A percentile compares a stretch with the other conserved stretches of the same genome.
phyloP scores from a whole-genome alignment of 768 basidiomycete genomes.

The Termitomyces sp. region DNA sequence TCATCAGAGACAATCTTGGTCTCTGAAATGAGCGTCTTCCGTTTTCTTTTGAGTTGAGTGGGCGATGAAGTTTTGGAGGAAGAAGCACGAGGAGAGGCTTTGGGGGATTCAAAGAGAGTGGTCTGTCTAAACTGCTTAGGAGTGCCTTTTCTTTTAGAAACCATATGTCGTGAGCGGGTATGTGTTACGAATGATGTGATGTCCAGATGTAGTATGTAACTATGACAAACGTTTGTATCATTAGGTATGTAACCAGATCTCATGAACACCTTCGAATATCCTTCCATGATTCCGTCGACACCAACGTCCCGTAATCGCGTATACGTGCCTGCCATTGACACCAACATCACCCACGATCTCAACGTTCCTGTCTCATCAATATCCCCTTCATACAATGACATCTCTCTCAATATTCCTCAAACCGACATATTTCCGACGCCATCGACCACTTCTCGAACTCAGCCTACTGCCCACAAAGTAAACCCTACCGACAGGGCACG shows the following conservation, averaged over 20 bases:
- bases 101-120: slow-evolving; percentile 32
- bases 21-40: not conserved
- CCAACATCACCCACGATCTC: slow-evolving; percentile 2
- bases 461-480: slow-evolving; percentile 10
- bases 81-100: slow-evolving; percentile 19
- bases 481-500: slow-evolving; percentile 34
- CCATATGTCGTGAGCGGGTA: slow-evolving; percentile 6
- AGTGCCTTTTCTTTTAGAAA: slow-evolving; percentile 11
- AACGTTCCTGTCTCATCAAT: slow-evolving; percentile 7
- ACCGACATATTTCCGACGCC: slow-evolving; percentile 17
- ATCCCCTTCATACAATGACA: slow-evolving; percentile 3
- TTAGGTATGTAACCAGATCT: no score
- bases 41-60: slow-evolving; percentile 10
- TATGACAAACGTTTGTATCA: no score
- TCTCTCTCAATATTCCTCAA: slow-evolving; percentile 21
- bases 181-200: not conserved
- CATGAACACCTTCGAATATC: no score
- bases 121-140: slow-evolving; percentile 34
- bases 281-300: slow-evolving; percentile 7
- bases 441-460: slow-evolving; percentile 13
- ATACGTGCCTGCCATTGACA: slow-evolving; percentile 8
- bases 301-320: slow-evolving; percentile 3
- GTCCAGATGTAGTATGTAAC: no score
- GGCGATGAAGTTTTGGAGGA: slow-evolving; percentile 8
- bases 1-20: slow-evolving; percentile 8